These are phyloP conservation scores for Neopestalotiopsis rosae DNA, from an alignment of 2,329 filamentous ascomycete species.

Conservation along the genomic window DNA sequence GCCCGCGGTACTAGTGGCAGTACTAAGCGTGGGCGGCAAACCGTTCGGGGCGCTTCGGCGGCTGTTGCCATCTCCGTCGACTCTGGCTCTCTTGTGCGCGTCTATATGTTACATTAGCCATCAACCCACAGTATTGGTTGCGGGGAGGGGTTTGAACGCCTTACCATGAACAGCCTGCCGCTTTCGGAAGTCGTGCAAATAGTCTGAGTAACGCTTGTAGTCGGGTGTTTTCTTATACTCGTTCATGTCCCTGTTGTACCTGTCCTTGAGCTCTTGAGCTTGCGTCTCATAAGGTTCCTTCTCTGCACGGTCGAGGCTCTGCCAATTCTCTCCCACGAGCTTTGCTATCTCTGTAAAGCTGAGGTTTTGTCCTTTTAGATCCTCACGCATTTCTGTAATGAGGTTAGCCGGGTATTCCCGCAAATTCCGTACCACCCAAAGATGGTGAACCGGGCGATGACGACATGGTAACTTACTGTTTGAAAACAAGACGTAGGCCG, in stretches of 20 bases:
- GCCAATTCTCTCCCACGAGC: slow-evolving; percentile 82
- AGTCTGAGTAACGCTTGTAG: slow-evolving; percentile 72
- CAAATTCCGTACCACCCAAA: not conserved
- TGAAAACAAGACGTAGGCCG: slow-evolving; percentile 85
- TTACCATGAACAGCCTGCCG: slow-evolving; percentile 66
- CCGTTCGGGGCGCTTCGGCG: slow-evolving; percentile 47
- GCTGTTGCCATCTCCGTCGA: slow-evolving; percentile 43
- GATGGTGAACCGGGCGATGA: not conserved
- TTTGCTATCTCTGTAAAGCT: slow-evolving; percentile 87
- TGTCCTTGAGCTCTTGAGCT: slow-evolving; percentile 76
- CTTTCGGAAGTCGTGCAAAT: slow-evolving; percentile 78
- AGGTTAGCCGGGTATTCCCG: not conserved
- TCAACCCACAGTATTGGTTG: not conserved
- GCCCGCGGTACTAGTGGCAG: slow-evolving; percentile 43
- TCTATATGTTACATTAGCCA: slow-evolving; percentile 47
- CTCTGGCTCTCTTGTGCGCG: slow-evolving; percentile 53
- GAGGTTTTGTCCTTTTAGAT: slow-evolving; percentile 75
- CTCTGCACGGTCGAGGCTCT: slow-evolving; percentile 68
- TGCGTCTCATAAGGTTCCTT: slow-evolving; percentile 77
- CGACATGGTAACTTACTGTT: slow-evolving; percentile 65
- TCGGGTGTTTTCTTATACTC: slow-evolving; percentile 80
- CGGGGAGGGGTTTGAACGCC: slow-evolving; percentile 34
- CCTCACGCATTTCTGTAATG: slow-evolving; percentile 72
- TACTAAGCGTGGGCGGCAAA: slow-evolving; percentile 45
- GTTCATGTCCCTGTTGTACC: slow-evolving; percentile 73